Evolutionary conservation across 2,329 filamentous ascomycete genomes (phyloP), one percentile per base, ranked within the genome.

Genomic region (Hypomyces rosellus): DNA sequence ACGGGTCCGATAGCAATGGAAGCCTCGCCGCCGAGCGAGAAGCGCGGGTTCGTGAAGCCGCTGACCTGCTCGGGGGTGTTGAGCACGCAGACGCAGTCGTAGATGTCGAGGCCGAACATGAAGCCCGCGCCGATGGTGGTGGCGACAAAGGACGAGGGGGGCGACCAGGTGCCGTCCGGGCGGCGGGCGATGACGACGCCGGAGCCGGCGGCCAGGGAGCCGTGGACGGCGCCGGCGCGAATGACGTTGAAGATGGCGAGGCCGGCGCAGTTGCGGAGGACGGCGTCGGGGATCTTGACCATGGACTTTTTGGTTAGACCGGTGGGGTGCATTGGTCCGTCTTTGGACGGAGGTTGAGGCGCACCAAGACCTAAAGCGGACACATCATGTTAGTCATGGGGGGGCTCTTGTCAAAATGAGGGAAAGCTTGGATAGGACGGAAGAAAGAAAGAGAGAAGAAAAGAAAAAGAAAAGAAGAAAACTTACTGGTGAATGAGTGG

Each of bases 41-140:
- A 77, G 18, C 85, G 77, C 6, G 85, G 69, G 46, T 78, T 80
- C 38, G 82, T 82, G 60, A 89, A 89, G 0, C 83, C 84, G 16
- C 84, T 75, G 44, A 89, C 66, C 3, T 86, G 85, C 53, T 82
- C 75, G 30, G 77, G 74, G 0, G 80, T 84, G 66, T 89, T 89
- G 62, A 89, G 85, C 3, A 89, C 82, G 16, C 87, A 77, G 12
- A 89, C 84, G 58, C 85, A 88, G 60, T 89, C 86, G 67, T 88
- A 89, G 11, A 89, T 83, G 63, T 89, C 85, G 7, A 88, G 79
- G 5, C 86, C 86, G 9, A 84, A 78, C 45, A 88, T 72, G 59
- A 89, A 87, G 1, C 86, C 86, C 5, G 86, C 73, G 2, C 83
- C 84, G 2, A 84, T 75, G 0, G 85, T 88, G 61, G 87, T 84